phyloP scores from a whole-genome alignment of 2,329 filamentous ascomycete species.

The Ceratocystis diversiconidia region DNA sequence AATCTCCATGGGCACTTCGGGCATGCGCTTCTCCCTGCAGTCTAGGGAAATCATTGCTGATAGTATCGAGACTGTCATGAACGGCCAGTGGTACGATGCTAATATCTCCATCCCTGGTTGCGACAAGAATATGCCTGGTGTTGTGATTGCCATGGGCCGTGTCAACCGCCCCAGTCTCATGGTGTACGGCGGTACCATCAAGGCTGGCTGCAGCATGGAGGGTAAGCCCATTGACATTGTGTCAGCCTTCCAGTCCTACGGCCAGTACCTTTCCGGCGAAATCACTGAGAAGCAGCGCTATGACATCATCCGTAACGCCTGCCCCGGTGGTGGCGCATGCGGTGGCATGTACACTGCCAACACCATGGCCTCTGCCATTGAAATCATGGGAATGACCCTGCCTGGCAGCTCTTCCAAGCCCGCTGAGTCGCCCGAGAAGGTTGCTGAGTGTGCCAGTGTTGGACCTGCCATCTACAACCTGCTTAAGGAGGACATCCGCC shows the following conservation, averaged over 20 bases:
- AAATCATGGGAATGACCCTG: slow-evolving; percentile 70
- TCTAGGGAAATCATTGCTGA: slow-evolving; percentile 94
- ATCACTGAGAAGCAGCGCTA: slow-evolving; percentile 84
- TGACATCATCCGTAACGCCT: slow-evolving; percentile 88
- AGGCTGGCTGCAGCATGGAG: slow-evolving; percentile 67
- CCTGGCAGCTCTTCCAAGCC: slow-evolving; percentile 69
- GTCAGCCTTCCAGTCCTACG: slow-evolving; percentile 94
- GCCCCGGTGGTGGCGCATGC: slow-evolving; percentile 47
- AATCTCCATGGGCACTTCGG: slow-evolving; percentile 95
- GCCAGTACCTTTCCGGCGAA: slow-evolving; percentile 81
- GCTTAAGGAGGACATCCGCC: slow-evolving; percentile 61
- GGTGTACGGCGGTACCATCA: slow-evolving; percentile 94
- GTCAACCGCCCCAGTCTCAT: slow-evolving; percentile 90
- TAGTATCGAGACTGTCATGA: slow-evolving; percentile 97
- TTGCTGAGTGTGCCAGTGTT: slow-evolving; percentile 55
- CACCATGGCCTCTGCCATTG: slow-evolving; percentile 71
- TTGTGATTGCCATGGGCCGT: slow-evolving; percentile 83
- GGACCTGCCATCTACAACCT: slow-evolving; percentile 62
- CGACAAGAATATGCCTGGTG: slow-evolving; percentile 98
- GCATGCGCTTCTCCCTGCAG: slow-evolving; percentile 92
- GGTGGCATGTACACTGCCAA: slow-evolving; percentile 77
- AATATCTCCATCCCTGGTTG: slow-evolving; percentile 95
- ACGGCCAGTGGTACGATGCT: slow-evolving; percentile 95
- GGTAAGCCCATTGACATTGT: slow-evolving; percentile 82
- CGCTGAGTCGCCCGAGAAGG: slow-evolving; percentile 58